Evolutionary conservation across 2,329 filamentous ascomycete genomes (phyloP).

Genomic region (Phyllosticta ampelicida): DNA sequence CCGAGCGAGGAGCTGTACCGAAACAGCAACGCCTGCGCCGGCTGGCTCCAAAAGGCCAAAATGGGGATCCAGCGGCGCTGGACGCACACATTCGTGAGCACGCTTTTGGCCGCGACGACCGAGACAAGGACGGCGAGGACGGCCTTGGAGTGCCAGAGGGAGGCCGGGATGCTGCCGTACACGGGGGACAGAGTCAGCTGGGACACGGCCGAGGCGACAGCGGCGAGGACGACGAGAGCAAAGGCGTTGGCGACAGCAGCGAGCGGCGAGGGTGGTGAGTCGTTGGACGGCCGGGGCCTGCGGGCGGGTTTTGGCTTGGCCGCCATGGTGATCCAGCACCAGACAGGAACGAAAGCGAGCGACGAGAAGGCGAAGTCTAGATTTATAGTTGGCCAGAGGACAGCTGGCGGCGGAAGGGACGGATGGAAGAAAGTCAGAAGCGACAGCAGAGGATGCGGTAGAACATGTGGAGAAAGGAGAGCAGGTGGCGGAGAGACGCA

Average conservation of each 20-base stretch:
- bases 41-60: constrained; percentile 64
- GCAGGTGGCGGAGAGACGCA: neutral
- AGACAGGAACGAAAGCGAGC: neutral
- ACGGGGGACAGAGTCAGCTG: constrained; percentile 72
- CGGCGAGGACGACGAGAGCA: constrained; percentile 45
- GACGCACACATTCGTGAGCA: constrained; percentile 34
- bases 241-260: constrained; percentile 21
- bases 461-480: constrained; percentile 7
- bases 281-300: neutral
- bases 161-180: constrained; percentile 73
- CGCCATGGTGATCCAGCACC: constrained; percentile 1
- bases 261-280: neutral
- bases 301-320: neutral
- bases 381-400: constrained; percentile 1
- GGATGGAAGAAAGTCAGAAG: neutral
- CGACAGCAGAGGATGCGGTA: constrained; percentile 11
- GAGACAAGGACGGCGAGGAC: constrained; percentile 55
- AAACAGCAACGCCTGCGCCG: constrained; percentile 61
- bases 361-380: constrained; percentile 1
- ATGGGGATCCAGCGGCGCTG: constrained; percentile 51
- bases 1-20: constrained; percentile 47
- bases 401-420: constrained; percentile 4
- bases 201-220: constrained; percentile 58
- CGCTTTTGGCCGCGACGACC: constrained; percentile 60
- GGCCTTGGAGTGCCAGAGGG: constrained; percentile 58